Conservation (phyloP, 2,329 filamentous ascomycete genomes). For the Trichoderma guizhouense region DNA sequence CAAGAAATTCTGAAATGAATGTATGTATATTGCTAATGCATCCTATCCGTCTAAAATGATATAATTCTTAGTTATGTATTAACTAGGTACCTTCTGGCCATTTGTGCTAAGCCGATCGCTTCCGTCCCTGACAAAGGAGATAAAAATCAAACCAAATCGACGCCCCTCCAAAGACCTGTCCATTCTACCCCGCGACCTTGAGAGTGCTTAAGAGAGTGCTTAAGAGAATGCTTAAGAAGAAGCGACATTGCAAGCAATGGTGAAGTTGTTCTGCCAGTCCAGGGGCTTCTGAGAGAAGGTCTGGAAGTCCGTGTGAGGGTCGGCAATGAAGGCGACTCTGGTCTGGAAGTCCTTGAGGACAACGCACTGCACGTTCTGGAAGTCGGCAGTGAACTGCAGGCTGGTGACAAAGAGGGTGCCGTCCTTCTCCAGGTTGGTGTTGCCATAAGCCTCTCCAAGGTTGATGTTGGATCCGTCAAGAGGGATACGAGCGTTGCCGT, state of each 20-base stretch:
- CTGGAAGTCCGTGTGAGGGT: neutral
- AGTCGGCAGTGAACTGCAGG: neutral
- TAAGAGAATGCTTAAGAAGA: neutral
- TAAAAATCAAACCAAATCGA: neutral
- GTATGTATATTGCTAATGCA: neutral
- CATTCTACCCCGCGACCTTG: neutral
- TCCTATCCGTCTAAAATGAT: neutral
- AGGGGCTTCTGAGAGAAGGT: neutral
- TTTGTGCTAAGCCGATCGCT: neutral
- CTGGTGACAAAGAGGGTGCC: slow-evolving; percentile 12
- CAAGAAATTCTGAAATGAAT: neutral
- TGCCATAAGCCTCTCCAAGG: slow-evolving; percentile 1
- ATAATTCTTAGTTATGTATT: neutral
- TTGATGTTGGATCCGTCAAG: neutral
- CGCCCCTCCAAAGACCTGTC: neutral
- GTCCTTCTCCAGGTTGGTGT: neutral
- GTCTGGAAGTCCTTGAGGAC: neutral
- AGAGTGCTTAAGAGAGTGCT: neutral
- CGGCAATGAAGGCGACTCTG: neutral
- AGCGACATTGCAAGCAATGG: neutral
- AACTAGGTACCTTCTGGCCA: neutral
- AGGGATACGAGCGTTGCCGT: slow-evolving; percentile 8
- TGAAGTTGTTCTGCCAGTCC: slow-evolving; percentile 2
- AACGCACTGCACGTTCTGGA: neutral
- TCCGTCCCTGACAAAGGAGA: neutral